Conservation (phyloP, 2,329 filamentous ascomycete species). For the Hypomyces rosellus region DNA sequence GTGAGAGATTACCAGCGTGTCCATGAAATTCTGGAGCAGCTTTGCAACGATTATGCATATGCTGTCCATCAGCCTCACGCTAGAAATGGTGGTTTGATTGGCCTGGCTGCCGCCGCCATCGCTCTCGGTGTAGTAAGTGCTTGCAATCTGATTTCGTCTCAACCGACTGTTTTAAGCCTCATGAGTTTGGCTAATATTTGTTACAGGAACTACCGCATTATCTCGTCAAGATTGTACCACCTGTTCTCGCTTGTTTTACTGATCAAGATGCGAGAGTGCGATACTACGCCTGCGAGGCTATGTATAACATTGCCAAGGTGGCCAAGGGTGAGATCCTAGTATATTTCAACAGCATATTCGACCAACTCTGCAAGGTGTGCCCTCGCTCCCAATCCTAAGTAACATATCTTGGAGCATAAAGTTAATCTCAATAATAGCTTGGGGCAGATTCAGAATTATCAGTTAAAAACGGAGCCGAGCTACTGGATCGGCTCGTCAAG, state of each 20-base stretch:
- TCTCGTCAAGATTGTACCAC: constrained; percentile 87
- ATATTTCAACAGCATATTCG: constrained; percentile 98
- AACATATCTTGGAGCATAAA: neutral
- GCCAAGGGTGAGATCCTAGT: constrained; percentile 95
- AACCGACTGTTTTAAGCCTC: neutral
- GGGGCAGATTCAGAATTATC: constrained; percentile 94
- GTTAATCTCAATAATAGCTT: constrained; percentile 48
- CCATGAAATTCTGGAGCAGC: constrained; percentile 83
- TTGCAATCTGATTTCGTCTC: neutral
- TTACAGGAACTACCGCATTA: constrained; percentile 83
- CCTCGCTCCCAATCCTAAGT: neutral
- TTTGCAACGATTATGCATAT: constrained; percentile 97
- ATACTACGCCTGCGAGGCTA: constrained; percentile 98
- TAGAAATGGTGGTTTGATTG: constrained; percentile 91
- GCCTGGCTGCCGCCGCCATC: constrained; percentile 90
- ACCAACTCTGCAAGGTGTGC: constrained; percentile 85
- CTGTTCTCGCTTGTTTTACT: constrained; percentile 92
- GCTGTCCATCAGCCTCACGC: constrained; percentile 95
- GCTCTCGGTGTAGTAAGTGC: constrained; percentile 78
- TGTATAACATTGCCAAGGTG: constrained; percentile 99
- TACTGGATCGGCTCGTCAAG: constrained; percentile 90
- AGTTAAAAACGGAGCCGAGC: constrained; percentile 95
- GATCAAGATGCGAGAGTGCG: constrained; percentile 96
- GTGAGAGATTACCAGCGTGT: constrained; percentile 74
- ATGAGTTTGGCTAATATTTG: constrained; percentile 50